Conservation (phyloP, 768 basidiomycete species). For the Lentinula aciculospora region DNA sequence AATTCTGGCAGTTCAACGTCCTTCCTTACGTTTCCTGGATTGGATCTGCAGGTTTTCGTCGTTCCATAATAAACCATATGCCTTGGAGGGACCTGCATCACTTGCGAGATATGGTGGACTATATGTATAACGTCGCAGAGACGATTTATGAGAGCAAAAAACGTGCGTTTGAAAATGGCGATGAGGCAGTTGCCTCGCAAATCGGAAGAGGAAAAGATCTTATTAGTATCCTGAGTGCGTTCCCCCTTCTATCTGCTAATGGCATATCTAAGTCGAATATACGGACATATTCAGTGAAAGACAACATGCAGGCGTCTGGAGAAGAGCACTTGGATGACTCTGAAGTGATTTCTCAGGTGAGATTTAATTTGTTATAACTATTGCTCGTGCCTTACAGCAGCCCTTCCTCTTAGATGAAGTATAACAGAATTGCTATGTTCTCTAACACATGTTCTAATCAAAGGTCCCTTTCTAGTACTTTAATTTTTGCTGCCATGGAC, state of each 20-base stretch:
- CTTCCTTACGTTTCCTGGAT: slow-evolving; percentile 16
- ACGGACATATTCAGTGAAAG: slow-evolving; percentile 21
- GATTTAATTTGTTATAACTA: neutral
- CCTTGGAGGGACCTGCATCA: slow-evolving; percentile 18
- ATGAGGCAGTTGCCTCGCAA: slow-evolving; percentile 18
- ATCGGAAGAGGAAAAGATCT: slow-evolving; percentile 29
- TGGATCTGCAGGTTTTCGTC: slow-evolving; percentile 19
- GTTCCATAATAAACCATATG: slow-evolving; percentile 14
- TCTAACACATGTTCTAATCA: neutral
- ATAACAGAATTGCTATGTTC: neutral
- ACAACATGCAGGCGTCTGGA: slow-evolving; percentile 24
- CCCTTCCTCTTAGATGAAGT: slow-evolving; percentile 6
- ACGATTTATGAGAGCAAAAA: slow-evolving; percentile 24
- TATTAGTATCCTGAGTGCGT: slow-evolving; percentile 26
- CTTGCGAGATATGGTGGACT: slow-evolving; percentile 22
- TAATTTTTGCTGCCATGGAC: slow-evolving; percentile 37
- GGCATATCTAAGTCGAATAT: neutral
- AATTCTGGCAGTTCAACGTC: slow-evolving; percentile 11
- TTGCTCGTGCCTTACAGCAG: neutral
- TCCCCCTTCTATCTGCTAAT: too few species aligned
- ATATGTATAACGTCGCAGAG: slow-evolving; percentile 19
- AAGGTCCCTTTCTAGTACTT: slow-evolving; percentile 19
- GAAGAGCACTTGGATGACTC: slow-evolving; percentile 25
- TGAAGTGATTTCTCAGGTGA: slow-evolving; percentile 30
- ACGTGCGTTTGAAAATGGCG: slow-evolving; percentile 17